Conservation (phyloP, 2,329 filamentous ascomycete genomes). For the Pyrenophora teres region DNA sequence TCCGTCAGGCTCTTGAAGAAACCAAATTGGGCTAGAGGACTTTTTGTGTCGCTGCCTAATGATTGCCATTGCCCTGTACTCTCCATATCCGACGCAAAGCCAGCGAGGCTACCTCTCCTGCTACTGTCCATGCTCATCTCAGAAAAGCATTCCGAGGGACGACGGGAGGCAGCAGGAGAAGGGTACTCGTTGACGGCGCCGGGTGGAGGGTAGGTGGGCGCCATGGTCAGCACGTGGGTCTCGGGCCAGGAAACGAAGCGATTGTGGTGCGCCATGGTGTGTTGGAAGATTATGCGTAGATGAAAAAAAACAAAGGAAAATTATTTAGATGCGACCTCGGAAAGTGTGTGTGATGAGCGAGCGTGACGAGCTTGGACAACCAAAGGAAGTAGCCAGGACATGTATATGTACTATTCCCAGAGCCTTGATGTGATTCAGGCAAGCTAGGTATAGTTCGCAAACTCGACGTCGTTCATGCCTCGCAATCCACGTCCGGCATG, state of each 20-base stretch:
- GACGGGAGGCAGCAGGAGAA: slow-evolving; percentile 39
- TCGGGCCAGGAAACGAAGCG: slow-evolving; percentile 43
- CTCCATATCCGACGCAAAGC: slow-evolving; percentile 46
- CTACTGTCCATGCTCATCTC: slow-evolving; percentile 35
- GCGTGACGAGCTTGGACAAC: slow-evolving; percentile 33
- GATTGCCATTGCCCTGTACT: slow-evolving; percentile 45
- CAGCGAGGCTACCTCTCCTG: slow-evolving; percentile 42
- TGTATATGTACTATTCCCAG: slow-evolving; percentile 41
- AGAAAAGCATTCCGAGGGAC: slow-evolving; percentile 40
- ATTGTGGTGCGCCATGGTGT: slow-evolving; percentile 38
- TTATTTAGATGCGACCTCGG: slow-evolving; percentile 20
- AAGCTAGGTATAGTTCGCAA: slow-evolving; percentile 11
- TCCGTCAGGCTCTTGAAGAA: slow-evolving; percentile 70
- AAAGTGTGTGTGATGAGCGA: slow-evolving; percentile 13
- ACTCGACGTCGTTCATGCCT: slow-evolving; percentile 28
- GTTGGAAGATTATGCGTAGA: slow-evolving; percentile 14
- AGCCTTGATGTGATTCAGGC: slow-evolving; percentile 12
- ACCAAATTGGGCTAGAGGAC: slow-evolving; percentile 45
- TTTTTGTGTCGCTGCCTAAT: slow-evolving; percentile 45
- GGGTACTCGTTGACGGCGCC: slow-evolving; percentile 41
- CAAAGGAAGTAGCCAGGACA: slow-evolving; percentile 28
- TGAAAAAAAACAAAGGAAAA: slow-evolving; percentile 30
- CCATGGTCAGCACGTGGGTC: slow-evolving; percentile 41
- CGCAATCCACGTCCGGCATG: slow-evolving; percentile 31
- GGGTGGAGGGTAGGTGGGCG: slow-evolving; percentile 44